phyloP scores from a whole-genome alignment of 768 basidiomycete genomes.

The Tremella mesenterica region DNA sequence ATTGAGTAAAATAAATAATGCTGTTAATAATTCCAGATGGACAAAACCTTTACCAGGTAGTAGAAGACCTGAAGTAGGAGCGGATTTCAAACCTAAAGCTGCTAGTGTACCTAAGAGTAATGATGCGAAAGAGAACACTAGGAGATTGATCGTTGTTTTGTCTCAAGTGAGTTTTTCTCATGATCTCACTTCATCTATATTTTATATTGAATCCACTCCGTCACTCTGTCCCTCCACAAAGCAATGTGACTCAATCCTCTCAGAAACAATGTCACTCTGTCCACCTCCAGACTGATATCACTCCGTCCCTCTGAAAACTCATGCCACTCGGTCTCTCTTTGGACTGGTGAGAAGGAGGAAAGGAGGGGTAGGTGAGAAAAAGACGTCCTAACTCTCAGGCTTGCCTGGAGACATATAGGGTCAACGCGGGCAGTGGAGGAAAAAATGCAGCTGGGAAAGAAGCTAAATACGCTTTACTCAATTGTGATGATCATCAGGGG shows the following conservation, averaged over 20 bases:
- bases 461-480: conserved; percentile 90
- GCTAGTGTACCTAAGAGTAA: conserved; percentile 58
- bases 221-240: background rate
- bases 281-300: background rate
- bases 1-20: background rate
- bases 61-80: conserved; percentile 12
- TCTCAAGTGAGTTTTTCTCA: conserved; percentile 34
- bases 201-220: background rate
- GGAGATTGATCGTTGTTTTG: conserved; percentile 78
- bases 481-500: conserved; percentile 98
- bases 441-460: conserved; percentile 56
- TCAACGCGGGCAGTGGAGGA: conserved; percentile 54
- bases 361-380: background rate
- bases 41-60: conserved; percentile 33
- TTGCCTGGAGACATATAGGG: conserved; percentile 88
- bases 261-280: background rate
- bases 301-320: too few relatives aligned
- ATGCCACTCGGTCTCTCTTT: too few relatives aligned
- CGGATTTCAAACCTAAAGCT: conserved; percentile 58
- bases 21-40: background rate
- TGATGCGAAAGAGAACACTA: conserved; percentile 47
- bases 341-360: background rate
- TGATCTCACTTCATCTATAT: background rate
- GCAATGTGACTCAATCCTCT: background rate
- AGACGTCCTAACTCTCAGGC: conserved; percentile 57